Evolutionary conservation across 108 stramenopile species (phyloP).

Genomic region (Tribonema minus): DNA sequence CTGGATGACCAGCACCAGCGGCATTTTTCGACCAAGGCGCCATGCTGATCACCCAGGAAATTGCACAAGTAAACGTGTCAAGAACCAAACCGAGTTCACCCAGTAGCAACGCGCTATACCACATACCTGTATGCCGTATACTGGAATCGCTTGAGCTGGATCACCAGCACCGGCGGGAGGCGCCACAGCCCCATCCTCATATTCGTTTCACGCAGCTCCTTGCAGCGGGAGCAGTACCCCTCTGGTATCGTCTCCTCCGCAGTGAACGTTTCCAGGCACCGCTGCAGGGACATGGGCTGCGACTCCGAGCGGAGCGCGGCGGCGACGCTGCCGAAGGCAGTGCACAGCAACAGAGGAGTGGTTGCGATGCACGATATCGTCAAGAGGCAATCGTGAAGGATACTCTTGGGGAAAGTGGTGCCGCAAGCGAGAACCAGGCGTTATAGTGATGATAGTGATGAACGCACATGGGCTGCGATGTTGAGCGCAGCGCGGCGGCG

Average conservation of each 20-base stretch:
- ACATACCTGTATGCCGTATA: constrained; percentile 45
- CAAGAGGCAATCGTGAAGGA: no score
- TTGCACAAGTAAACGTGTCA: no score
- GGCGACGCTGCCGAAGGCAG: constrained; percentile 35
- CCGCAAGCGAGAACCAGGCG: no score
- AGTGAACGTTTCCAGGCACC: constrained; percentile 47
- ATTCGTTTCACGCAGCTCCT: constrained; percentile 9
- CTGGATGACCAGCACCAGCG: constrained; percentile 45
- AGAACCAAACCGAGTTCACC: no score
- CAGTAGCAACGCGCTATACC: no score
- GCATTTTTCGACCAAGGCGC: no score
- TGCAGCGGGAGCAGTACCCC: constrained; percentile 48
- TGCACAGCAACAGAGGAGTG: no score
- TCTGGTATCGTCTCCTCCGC: constrained; percentile 36
- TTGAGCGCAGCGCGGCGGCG: constrained; percentile 1
- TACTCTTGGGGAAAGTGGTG: no score
- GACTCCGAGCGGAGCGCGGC: constrained; percentile 4
- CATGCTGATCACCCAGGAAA: no score
- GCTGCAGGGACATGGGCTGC: constrained; percentile 20
- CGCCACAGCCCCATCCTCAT: constrained; percentile 49
- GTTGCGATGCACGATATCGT: no score
- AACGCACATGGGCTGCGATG: constrained; percentile 9
- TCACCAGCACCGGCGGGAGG: constrained; percentile 42
- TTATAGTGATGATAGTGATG: constrained; percentile 41
- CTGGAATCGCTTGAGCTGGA: constrained; percentile 53